Evolutionary conservation across 192 early-diverging fungal species (phyloP).

Genomic region (Jimgerdemannia lactiflua): DNA sequence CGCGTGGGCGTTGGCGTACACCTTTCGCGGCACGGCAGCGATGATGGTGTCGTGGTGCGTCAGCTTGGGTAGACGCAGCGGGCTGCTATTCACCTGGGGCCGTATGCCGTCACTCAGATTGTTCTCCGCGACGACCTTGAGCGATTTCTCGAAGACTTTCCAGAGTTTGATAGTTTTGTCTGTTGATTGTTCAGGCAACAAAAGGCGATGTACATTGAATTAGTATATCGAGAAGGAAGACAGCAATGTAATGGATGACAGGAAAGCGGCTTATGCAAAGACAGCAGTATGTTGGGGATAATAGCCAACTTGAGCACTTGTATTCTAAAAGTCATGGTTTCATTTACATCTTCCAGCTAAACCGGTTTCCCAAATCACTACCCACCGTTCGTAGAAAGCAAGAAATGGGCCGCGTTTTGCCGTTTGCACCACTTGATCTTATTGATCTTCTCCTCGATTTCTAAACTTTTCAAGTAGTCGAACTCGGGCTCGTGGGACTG

Average conservation of each 20-base stretch:
- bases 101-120: conserved; percentile 70
- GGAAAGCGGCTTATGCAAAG: neutral
- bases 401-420: conserved; percentile 87
- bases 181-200: conserved; percentile 16
- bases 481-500: conserved; percentile 97
- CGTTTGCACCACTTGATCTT: conserved; percentile 92
- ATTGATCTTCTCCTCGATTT: conserved; percentile 97
- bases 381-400: conserved; percentile 86
- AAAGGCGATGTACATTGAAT: neutral
- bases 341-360: too few relatives aligned
- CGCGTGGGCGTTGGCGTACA: conserved; percentile 97
- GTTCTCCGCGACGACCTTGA: conserved; percentile 93
- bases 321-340: too few relatives aligned
- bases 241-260: neutral
- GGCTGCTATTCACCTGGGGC: conserved; percentile 20
- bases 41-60: conserved; percentile 96
- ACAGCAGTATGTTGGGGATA: neutral
- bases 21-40: conserved; percentile 91
- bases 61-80: conserved; percentile 62
- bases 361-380: neutral
- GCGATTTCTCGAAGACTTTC: conserved; percentile 98
- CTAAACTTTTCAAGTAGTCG: conserved; percentile 91
- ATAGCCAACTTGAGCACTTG: neutral
- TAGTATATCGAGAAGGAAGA: neutral
- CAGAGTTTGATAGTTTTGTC: conserved; percentile 99